Percentiles rank a stretch among this genome's conserved stretches.
These are phyloP conservation scores for Panicum hallii DNA, from an alignment of 202 grass and related monocot species.

Conservation along the genomic window DNA sequence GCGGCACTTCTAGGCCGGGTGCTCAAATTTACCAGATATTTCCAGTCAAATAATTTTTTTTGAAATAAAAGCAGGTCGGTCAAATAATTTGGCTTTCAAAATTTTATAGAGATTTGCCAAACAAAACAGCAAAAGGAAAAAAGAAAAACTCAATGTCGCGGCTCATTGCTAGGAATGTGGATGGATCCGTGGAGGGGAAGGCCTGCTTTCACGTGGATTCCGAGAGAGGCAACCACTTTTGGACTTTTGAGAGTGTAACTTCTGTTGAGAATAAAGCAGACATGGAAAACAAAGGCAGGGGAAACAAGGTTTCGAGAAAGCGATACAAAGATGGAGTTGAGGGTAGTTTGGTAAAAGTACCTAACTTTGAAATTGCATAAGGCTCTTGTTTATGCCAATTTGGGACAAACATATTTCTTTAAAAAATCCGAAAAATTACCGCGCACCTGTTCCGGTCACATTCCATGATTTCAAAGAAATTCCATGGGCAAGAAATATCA, in stretches of 20 bases:
- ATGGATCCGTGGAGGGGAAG: background rate
- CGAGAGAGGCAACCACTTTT: slow-evolving; percentile 48
- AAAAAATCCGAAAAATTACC: too few relatives aligned
- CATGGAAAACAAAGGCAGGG: background rate
- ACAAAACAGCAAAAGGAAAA: too few relatives aligned
- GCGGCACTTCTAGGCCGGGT: too few relatives aligned
- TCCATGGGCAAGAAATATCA: background rate
- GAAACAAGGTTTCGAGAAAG: background rate
- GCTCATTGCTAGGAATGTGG: background rate
- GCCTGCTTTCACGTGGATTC: slow-evolving; percentile 34
- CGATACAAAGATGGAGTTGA: background rate
- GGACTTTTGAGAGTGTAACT: slow-evolving; percentile 43
- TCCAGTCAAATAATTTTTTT: background rate
- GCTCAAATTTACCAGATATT: background rate
- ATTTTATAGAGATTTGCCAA: background rate
- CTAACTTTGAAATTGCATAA: background rate
- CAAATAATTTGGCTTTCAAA: background rate
- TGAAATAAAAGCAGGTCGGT: too few relatives aligned
- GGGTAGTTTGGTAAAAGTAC: slow-evolving; percentile 34
- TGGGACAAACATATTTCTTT: background rate
- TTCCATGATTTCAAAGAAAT: background rate
- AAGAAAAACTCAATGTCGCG: background rate
- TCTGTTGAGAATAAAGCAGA: slow-evolving; percentile 53
- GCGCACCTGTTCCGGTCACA: too few relatives aligned
- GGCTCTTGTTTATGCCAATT: background rate